These are phyloP conservation scores for Parietichytrium sp. DNA, from an alignment of 108 stramenopile genomes.

Conservation along the genomic window DNA sequence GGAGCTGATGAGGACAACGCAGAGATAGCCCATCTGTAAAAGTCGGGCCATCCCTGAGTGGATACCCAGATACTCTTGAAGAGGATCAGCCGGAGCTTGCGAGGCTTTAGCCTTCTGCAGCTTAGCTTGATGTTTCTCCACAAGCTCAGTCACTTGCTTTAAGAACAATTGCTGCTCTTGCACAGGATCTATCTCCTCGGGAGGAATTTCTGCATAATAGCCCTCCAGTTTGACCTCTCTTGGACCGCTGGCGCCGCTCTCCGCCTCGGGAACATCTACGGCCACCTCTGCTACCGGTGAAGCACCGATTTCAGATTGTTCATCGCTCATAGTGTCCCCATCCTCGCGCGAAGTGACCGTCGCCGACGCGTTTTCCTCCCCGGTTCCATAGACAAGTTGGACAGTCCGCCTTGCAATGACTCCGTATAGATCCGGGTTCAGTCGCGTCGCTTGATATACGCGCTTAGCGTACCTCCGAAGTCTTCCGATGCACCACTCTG, in stretches of 20 bases:
- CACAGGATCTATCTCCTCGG: no score
- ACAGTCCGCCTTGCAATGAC: neutral
- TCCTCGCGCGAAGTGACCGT: neutral
- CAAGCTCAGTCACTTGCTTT: no score
- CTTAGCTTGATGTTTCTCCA: no score
- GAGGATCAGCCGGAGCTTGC: no score
- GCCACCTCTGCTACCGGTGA: neutral
- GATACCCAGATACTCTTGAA: no score
- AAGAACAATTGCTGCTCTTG: no score
- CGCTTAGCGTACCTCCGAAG: neutral
- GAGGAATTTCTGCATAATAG: no score
- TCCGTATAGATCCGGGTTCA: neutral
- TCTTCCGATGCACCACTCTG: neutral
- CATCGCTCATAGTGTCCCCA: neutral
- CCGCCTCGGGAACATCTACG: no score
- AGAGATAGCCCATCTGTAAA: conserved; percentile 1
- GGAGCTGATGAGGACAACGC: neutral
- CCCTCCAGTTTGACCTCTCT: no score
- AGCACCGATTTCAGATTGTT: no score
- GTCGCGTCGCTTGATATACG: neutral
- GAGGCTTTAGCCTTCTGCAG: no score
- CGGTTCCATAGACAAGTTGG: neutral
- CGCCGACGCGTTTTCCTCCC: neutral
- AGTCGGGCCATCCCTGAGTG: conserved; percentile 22
- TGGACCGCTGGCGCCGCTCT: no score